Percentiles rank a stretch among this genome's conserved stretches.
Evolutionary conservation across 192 early-diverging fungal species (phyloP).

Genomic region (Backusella australiensis): DNA sequence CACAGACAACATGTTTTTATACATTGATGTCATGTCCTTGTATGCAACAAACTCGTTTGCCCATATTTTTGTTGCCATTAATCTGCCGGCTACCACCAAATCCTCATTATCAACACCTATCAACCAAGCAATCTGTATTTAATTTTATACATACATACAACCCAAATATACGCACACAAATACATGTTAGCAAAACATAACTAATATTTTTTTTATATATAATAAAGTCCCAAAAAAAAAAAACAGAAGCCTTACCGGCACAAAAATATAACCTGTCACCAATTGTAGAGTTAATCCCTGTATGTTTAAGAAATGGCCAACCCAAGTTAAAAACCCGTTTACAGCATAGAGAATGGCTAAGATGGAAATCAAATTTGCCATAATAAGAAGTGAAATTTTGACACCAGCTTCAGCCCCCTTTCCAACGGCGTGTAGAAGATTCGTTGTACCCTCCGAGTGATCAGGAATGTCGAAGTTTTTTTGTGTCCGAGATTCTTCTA

Average conservation of each 20-base stretch:
- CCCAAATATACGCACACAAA: not conserved
- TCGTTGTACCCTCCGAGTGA: conserved; percentile 58
- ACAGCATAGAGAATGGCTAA: conserved; percentile 65
- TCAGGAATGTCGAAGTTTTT: conserved; percentile 61
- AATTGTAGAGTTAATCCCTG: conserved; percentile 59
- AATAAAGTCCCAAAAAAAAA: not conserved
- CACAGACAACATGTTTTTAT: conserved; percentile 38
- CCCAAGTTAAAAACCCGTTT: conserved; percentile 71
- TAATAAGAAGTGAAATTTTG: conserved; percentile 71
- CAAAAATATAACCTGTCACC: conserved; percentile 74
- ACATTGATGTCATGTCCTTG: conserved; percentile 26
- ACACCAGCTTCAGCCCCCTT: conserved; percentile 84
- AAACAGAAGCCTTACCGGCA: conserved; percentile 40
- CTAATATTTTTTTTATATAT: not conserved
- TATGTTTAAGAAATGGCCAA: conserved; percentile 63
- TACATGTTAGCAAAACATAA: not conserved
- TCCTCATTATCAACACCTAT: conserved; percentile 42
- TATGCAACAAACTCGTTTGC: conserved; percentile 90
- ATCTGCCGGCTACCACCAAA: conserved; percentile 54
- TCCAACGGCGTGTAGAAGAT: conserved; percentile 76
- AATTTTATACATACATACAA: not conserved
- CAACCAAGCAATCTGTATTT: conserved; percentile 50
- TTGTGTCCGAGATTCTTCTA: conserved; percentile 72
- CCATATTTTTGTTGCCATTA: conserved; percentile 74
- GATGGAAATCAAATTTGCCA: conserved; percentile 74